These are phyloP conservation scores for Elsinoe batatas DNA, from an alignment of 2,329 filamentous ascomycete genomes.

Conservation along the genomic window DNA sequence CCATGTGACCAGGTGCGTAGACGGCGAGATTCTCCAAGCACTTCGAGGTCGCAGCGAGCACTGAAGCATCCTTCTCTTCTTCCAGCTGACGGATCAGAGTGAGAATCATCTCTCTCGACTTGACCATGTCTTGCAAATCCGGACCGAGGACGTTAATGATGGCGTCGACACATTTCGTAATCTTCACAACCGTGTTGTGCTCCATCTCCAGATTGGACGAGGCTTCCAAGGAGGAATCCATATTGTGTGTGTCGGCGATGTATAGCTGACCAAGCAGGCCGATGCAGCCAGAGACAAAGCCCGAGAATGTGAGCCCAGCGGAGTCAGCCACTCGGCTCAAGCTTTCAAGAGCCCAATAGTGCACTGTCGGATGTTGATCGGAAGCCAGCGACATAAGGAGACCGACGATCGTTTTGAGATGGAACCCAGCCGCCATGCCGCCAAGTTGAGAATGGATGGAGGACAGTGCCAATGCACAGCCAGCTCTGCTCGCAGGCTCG, in stretches of 20 bases:
- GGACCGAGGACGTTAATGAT: slow-evolving; percentile 92
- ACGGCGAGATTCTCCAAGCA: slow-evolving; percentile 87
- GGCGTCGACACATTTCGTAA: slow-evolving; percentile 85
- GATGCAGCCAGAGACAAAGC: slow-evolving; percentile 79
- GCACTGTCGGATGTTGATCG: slow-evolving; percentile 87
- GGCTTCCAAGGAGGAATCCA: slow-evolving; percentile 66
- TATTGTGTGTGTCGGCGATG: slow-evolving; percentile 80
- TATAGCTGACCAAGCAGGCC: slow-evolving; percentile 93
- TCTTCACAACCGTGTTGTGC: slow-evolving; percentile 67
- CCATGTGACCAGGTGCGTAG: slow-evolving; percentile 80
- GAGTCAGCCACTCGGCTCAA: slow-evolving; percentile 80
- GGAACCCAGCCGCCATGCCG: slow-evolving; percentile 92
- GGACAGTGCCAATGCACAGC: slow-evolving; percentile 86
- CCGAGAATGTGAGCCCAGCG: slow-evolving; percentile 82
- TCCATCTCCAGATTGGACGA: slow-evolving; percentile 88
- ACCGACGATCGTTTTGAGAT: slow-evolving; percentile 93
- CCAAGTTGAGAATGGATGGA: slow-evolving; percentile 92
- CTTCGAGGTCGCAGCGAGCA: slow-evolving; percentile 66
- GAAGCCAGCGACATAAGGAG: slow-evolving; percentile 97
- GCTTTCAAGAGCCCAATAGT: slow-evolving; percentile 92
- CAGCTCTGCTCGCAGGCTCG: slow-evolving; percentile 84
- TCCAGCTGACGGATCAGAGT: slow-evolving; percentile 77
- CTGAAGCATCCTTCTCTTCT: slow-evolving; percentile 55
- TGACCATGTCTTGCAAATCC: slow-evolving; percentile 84
- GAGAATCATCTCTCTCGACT: slow-evolving; percentile 84